Evolutionary conservation across 345 rosid genomes (phyloP).

Genomic region (Populus euphratica): DNA sequence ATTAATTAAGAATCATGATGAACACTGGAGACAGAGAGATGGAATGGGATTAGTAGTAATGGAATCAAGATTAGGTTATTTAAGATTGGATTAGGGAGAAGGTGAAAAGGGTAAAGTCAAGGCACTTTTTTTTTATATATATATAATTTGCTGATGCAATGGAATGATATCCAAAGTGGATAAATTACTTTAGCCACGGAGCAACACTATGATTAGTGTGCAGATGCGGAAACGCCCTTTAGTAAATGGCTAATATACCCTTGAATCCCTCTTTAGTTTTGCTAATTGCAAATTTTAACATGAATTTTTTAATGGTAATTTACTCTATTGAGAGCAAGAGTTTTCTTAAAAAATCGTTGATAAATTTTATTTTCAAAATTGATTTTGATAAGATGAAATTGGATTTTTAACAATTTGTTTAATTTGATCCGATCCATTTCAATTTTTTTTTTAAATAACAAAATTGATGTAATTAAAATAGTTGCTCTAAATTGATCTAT

Average conservation of each 20-base stretch:
- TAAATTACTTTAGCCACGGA: background rate
- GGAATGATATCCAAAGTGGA: background rate
- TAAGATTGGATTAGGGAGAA: background rate
- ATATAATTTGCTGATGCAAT: background rate
- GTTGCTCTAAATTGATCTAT: too few species aligned
- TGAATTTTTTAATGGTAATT: too few species aligned
- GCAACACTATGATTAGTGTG: background rate
- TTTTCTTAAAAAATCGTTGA: too few species aligned
- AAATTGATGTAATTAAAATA: too few species aligned
- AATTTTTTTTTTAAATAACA: too few species aligned
- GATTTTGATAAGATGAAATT: too few species aligned
- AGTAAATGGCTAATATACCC: background rate
- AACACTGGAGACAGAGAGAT: background rate
- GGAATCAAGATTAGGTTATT: background rate
- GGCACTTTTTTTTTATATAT: background rate
- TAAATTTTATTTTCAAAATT: too few species aligned
- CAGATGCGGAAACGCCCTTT: background rate
- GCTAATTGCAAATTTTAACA: too few species aligned
- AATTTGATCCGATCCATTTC: too few species aligned
- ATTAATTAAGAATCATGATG: constrained; percentile 15
- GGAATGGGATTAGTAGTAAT: background rate
- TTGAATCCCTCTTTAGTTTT: background rate
- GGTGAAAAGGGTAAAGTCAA: background rate
- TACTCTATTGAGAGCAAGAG: too few species aligned
- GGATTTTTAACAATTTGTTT: too few species aligned